phyloP scores from a whole-genome alignment of 2,329 filamentous ascomycete genomes.

The Fusarium incarnatum region DNA sequence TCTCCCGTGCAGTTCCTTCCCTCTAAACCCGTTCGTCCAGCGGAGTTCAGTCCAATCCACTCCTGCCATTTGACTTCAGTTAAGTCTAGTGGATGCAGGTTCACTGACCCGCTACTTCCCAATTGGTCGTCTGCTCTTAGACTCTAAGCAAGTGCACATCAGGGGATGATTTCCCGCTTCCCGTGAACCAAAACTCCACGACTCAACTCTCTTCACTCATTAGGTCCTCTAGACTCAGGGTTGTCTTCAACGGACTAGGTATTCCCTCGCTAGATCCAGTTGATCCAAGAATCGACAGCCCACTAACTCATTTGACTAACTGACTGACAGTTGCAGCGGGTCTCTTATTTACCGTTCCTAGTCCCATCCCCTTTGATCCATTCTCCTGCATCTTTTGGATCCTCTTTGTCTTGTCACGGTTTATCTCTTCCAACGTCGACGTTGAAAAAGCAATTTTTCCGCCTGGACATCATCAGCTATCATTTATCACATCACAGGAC shows the following conservation, averaged over 20 bases:
- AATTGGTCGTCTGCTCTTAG: neutral
- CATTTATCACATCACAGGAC: conserved; percentile 11
- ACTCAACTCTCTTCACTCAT: neutral
- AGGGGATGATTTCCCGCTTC: conserved; percentile 26
- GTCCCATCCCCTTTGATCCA: conserved; percentile 7
- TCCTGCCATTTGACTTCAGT: neutral
- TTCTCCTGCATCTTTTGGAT: conserved; percentile 18
- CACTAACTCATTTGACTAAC: neutral
- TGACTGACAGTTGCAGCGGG: conserved; percentile 36
- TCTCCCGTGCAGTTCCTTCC: conserved; percentile 6
- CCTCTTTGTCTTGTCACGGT: conserved; percentile 7
- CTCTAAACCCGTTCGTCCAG: neutral
- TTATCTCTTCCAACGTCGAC: conserved; percentile 8
- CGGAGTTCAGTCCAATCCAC: neutral
- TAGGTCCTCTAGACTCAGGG: neutral
- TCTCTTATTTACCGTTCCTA: conserved; percentile 1
- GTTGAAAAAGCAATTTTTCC: conserved; percentile 33
- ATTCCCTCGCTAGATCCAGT: neutral
- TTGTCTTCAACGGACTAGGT: neutral
- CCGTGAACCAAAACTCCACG: conserved; percentile 31
- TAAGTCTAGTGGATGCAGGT: neutral
- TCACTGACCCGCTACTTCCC: neutral
- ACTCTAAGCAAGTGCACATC: conserved; percentile 9
- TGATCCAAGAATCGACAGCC: neutral
- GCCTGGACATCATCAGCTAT: neutral